Evolutionary conservation across 768 basidiomycete genomes (phyloP).

Genomic region (Holtermanniella nyarrowii): DNA sequence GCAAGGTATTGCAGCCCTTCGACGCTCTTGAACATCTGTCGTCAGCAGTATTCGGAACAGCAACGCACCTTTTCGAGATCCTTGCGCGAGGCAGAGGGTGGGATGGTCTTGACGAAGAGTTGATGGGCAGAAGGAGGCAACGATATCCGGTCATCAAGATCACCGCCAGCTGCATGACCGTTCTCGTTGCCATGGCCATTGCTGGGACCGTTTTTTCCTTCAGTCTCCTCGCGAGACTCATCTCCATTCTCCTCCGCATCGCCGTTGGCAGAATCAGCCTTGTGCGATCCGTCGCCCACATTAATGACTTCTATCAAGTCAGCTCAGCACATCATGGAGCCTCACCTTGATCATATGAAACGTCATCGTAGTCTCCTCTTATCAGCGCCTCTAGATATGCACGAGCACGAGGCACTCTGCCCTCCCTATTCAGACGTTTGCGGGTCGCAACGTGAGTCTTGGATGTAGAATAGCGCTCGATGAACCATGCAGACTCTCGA

Average conservation of each 20-base stretch:
- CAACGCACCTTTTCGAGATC: constrained; percentile 74
- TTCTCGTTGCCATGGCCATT: constrained; percentile 16
- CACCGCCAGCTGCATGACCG: constrained; percentile 13
- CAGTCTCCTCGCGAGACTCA: constrained; percentile 14
- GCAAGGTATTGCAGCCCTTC: constrained; percentile 81
- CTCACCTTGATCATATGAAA: constrained; percentile 23
- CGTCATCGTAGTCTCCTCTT: constrained; percentile 64
- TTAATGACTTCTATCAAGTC: no score
- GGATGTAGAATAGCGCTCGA: constrained; percentile 82
- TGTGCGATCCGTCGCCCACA: background rate
- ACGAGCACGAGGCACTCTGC: constrained; percentile 65
- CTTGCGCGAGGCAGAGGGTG: constrained; percentile 78
- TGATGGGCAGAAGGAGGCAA: constrained; percentile 40
- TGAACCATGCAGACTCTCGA: constrained; percentile 91
- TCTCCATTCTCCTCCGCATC: constrained; percentile 59
- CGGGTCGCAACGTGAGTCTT: constrained; percentile 62
- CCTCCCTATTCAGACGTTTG: constrained; percentile 67
- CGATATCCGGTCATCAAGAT: constrained; percentile 20
- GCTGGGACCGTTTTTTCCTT: constrained; percentile 28
- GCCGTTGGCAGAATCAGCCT: constrained; percentile 43
- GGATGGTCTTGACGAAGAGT: constrained; percentile 89
- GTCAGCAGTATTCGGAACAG: constrained; percentile 2
- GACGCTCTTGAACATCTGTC: constrained; percentile 62
- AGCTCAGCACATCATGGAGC: no score
- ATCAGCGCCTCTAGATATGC: constrained; percentile 71